Conservation (phyloP, 768 basidiomycete genomes). For the Phallus indusiatus region DNA sequence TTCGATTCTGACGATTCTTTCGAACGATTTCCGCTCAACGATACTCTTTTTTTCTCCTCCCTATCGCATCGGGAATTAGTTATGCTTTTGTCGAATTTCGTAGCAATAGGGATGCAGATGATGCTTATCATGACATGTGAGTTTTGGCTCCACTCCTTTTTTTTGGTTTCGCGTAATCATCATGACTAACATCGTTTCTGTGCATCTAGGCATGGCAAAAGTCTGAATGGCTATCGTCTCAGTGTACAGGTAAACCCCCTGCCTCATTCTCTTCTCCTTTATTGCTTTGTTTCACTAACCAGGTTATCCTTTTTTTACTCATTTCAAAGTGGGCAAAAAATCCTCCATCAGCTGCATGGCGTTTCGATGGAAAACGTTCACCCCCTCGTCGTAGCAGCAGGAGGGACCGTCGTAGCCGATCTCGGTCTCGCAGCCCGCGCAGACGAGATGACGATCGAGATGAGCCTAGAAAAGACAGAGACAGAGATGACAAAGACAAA, state of each 20-base stretch:
- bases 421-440: constrained; percentile 47
- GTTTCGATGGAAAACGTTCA: constrained; percentile 48
- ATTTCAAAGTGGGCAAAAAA: constrained; percentile 63
- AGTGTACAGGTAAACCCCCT: constrained; percentile 53
- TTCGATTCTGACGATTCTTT: constrained; percentile 19
- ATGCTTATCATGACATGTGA: constrained; percentile 78
- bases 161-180: neutral
- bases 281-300: neutral
- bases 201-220: constrained; percentile 74
- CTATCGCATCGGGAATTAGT: constrained; percentile 31
- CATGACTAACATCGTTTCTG: constrained; percentile 19
- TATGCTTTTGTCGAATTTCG: constrained; percentile 85
- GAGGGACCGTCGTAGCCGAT: constrained; percentile 27
- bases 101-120: constrained; percentile 67
- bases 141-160: constrained; percentile 18
- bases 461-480: constrained; percentile 24
- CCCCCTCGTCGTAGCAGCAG: constrained; percentile 24
- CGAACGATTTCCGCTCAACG: constrained; percentile 41
- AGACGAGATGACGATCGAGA: constrained; percentile 25
- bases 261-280: neutral
- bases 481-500: constrained; percentile 26
- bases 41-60: constrained; percentile 31
- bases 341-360: constrained; percentile 77
- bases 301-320: neutral
- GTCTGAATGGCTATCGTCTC: constrained; percentile 65